Evolutionary conservation across 225 moss, liverwort and hornwort species (phyloP), one percentile per base, ranked within the genome.

Genomic region (Lunularia cruciata): DNA sequence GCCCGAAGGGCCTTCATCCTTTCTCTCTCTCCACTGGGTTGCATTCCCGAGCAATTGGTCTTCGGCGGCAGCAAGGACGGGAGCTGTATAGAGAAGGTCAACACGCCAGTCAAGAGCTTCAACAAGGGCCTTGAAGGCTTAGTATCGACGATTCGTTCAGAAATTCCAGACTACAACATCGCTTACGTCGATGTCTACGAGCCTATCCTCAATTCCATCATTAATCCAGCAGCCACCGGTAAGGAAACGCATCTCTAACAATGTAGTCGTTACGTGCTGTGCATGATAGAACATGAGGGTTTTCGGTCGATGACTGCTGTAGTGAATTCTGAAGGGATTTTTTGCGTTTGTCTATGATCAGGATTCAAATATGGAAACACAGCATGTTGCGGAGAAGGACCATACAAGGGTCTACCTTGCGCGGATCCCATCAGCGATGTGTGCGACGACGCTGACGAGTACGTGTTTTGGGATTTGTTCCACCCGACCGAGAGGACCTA

Each of bases 381-480:
- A 4, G 94, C 89, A 23, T 95, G 95, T 52, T 92, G 95, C 23
- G 95, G 92, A 16, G 91, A 87, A 23, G 82, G 88, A 0, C 5
- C 18, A 0, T 91, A 77, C 57, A 88, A 86, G 20, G 92, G 91
- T 8, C 34, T 81, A 20, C 61, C 89, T 13, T 86, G 86, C 23
- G 57, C 80, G 30, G 62, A 80, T 32, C 75, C 85, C 1, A 9
- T 74, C 47, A 74, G 76, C 65, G 66, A 72, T 6, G 39, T 77
- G 10, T 95, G 94, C 57, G 38, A 73, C 18, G 53, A 91, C 60
- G 73, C 77, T 2, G 74, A 79, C 20, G 81, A 88, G 1, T 89
- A 83, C 66, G 66, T 95, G 27, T 94, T 91, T 73, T 94, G 89
- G 91, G 94, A 94, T 40, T 77, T 89, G 3, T 94, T 83, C 79